Conservation (phyloP, 129 eudicot genomes). For the Oenanthe sinensis region DNA sequence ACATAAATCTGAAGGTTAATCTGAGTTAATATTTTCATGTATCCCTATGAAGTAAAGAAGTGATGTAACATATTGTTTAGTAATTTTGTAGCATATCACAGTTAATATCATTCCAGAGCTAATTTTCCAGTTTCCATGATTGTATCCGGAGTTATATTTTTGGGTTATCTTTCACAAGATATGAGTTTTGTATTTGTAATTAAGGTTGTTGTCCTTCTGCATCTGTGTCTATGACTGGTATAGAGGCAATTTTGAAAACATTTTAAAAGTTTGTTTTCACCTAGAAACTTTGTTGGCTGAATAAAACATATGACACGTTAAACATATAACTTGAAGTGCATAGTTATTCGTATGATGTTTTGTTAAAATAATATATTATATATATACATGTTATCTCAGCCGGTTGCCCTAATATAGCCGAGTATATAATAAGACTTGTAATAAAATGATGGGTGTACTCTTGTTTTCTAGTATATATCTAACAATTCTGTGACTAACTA, state of each 20-base stretch:
- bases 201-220: no score
- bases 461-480: not conserved
- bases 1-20: not conserved
- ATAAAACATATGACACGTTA: not conserved
- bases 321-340: not conserved
- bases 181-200: not conserved
- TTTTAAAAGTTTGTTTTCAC: no score
- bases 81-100: not conserved
- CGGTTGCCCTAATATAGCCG: not conserved
- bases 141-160: not conserved
- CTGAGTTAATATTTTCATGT: not conserved
- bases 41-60: not conserved
- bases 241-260: no score
- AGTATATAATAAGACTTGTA: not conserved
- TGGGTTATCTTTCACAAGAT: not conserved
- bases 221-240: no score
- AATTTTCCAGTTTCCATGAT: not conserved
- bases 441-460: not conserved
- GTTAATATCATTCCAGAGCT: not conserved
- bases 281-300: no score
- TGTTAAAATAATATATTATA: not conserved
- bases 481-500: conserved; percentile 19
- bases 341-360: no score
- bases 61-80: not conserved
- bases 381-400: not conserved